A percentile compares a stretch with the other conserved stretches of the same genome.
phyloP scores from a whole-genome alignment of 2,329 filamentous ascomycete species.

The Diaporthe batatas region DNA sequence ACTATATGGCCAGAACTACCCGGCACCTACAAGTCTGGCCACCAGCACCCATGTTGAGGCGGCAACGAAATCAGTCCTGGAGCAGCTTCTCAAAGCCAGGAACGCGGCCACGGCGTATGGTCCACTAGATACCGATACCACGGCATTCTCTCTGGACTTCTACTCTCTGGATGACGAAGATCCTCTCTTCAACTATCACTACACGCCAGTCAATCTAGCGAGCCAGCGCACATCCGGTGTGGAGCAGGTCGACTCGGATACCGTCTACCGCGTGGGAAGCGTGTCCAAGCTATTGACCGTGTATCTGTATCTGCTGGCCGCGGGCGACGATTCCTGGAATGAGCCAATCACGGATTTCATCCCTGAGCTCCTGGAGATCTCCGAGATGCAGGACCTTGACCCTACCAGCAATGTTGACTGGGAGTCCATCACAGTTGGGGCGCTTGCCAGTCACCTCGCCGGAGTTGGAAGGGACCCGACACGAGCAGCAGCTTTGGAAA shows the following conservation, averaged over 20 bases:
- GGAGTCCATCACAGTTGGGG: constrained; percentile 53
- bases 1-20: constrained; percentile 29
- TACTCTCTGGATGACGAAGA: constrained; percentile 42
- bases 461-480: constrained; percentile 51
- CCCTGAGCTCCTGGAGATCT: constrained; percentile 53
- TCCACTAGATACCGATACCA: constrained; percentile 23
- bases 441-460: constrained; percentile 53
- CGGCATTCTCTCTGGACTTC: constrained; percentile 42
- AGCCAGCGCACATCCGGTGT: constrained; percentile 45
- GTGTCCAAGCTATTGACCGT: constrained; percentile 61
- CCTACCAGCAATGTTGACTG: constrained; percentile 49
- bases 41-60: constrained; percentile 12
- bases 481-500: not conserved
- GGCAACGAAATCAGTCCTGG: not conserved
- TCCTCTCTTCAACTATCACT: constrained; percentile 47
- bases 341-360: constrained; percentile 58
- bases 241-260: constrained; percentile 49
- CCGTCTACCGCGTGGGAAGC: constrained; percentile 57
- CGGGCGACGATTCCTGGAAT: constrained; percentile 56
- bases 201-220: constrained; percentile 42
- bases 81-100: constrained; percentile 5
- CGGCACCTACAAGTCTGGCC: constrained; percentile 14
- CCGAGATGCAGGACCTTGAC: constrained; percentile 40
- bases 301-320: constrained; percentile 56
- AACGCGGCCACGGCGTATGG: constrained; percentile 22